Evolutionary conservation across 192 early-diverging fungal genomes (phyloP), one percentile per base, ranked within the genome.

Genomic region (Mortierella antarctica): DNA sequence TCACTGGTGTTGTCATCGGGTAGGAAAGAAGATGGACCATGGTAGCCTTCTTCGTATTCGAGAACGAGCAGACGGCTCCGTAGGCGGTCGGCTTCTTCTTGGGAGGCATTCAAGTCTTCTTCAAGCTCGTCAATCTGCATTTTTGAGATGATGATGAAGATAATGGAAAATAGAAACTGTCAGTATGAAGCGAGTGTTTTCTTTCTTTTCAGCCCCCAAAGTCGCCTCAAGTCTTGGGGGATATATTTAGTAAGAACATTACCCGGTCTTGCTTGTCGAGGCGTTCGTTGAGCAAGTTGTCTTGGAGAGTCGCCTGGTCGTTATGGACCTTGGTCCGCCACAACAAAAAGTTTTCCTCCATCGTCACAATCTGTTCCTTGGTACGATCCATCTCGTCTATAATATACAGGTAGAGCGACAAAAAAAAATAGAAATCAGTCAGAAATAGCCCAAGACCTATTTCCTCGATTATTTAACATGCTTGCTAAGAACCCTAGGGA

Each of bases 321-420:
- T 61, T 62, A 15, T 71, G 68, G 50, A 79, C 76, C 45, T 79
- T 79, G 20, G 57, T 62, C 7, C 69, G 46, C 76, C 76, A 79
- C 5, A 79, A 51, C 51, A 79, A 67, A 62, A 79, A 79, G 53
- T 71, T 71, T 42, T 67, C 64, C 57, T 79, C 76, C 76, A 79
- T 79, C 6, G 18, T 71, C 8, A 51, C 65, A 12, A 79, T 63
- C 56, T 71, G 63, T n/a, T 61, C 64, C 58, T 71, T 79, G 41
- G 47, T 58, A 4, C 40, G 58, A 23, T 71, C 69, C 7, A 65
- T 58, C 23, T 79, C 76, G 4, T 53, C 69, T 79, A 31, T 31
- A 3, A 31, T 31, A 3, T 31, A 1, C 31, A 31, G 31, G 1
- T 3, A 31, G 31, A 31, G 31, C 31, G 31, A 31, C 21, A 49